Base-by-base conservation (phyloP, 805 yeast genomes). In the Wickerhamomyces sydowiorum region DNA sequence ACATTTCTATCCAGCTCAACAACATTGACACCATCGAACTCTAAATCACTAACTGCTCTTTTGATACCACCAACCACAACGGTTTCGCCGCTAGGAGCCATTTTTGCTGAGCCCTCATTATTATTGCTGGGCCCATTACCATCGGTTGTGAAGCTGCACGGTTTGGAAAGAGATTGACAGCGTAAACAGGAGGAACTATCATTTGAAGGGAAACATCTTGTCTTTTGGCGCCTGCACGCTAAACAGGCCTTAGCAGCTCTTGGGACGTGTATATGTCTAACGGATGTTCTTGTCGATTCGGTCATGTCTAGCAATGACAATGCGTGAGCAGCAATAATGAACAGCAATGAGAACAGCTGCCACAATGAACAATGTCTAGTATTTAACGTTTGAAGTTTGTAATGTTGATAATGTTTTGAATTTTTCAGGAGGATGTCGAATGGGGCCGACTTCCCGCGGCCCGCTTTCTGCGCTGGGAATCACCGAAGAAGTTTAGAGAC, bases 171-270 rank as follows among this genome's bases (percentile, higher is more conserved):
- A 5, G 80, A 76, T 1, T 67, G 60, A 53, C 89, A 82, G 19
- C 87, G 61, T 18, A 80, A 59, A 61, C 89, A 82, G 3, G 76
- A 66, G 8, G 63, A 57, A 1, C 74, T 66, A 12, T 56, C 50
- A 7, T 60, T 59, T 1, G 78, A 68, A 39, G 80, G 73, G 53
- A 80, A 73, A 49, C 89, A 82, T 43, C 84, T 61, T 1, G 87
- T 74, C 62, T 78, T 78, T 46, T 73, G 78, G 38, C 66, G 69
- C 35, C 83, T 65, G 52, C 85, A 78, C 7, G 66, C 53, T 7
- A 69, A 70, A 56, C 85, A 78, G 1, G 85, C 85, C 38, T 63
- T 65, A 1, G 72, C 50, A 0, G 81, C 76, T 33, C 84, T 37
- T 14, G 35, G 35, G 24, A 32, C 35, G 15, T 32, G 35, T 5